These are phyloP conservation scores for Nannochloris sp. DNA, from an alignment of 139 green algal species.

Conservation along the genomic window DNA sequence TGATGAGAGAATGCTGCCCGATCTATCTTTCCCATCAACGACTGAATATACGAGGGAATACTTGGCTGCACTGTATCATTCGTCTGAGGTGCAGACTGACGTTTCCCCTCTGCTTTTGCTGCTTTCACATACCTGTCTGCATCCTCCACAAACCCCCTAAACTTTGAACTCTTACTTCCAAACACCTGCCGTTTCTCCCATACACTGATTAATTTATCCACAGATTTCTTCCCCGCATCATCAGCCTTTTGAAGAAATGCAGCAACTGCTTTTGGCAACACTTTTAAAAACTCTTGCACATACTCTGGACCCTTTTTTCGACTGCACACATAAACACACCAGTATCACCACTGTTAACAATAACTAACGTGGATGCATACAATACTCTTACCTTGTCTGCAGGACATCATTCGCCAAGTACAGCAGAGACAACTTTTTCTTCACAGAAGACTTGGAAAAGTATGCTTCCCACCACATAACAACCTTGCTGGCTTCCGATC, in stretches of 20 bases:
- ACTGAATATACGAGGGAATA: neutral
- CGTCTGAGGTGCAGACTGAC: neutral
- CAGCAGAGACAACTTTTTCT: constrained; percentile 41
- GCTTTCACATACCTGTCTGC: neutral
- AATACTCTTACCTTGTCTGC: constrained; percentile 42
- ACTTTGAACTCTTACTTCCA: constrained; percentile 14
- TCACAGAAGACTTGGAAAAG: constrained; percentile 25
- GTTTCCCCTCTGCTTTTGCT: neutral
- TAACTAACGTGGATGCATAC: neutral
- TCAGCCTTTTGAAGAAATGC: constrained; percentile 37
- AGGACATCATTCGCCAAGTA: constrained; percentile 76
- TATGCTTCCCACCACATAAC: constrained; percentile 33
- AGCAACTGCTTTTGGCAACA: constrained; percentile 37
- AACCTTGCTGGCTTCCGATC: constrained; percentile 22
- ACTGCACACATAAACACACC: constrained; percentile 9
- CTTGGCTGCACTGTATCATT: neutral
- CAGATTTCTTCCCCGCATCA: constrained; percentile 13
- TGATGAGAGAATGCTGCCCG: no score
- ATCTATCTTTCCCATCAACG: no score
- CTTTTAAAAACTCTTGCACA: constrained; percentile 47
- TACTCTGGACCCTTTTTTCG: constrained; percentile 65
- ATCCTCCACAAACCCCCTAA: constrained; percentile 20
- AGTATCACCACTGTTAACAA: neutral
- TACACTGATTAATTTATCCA: constrained; percentile 34
- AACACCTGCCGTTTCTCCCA: constrained; percentile 48